Evolutionary conservation across 2,329 filamentous ascomycete genomes (phyloP).

Genomic region (Incumbomyces lentus): DNA sequence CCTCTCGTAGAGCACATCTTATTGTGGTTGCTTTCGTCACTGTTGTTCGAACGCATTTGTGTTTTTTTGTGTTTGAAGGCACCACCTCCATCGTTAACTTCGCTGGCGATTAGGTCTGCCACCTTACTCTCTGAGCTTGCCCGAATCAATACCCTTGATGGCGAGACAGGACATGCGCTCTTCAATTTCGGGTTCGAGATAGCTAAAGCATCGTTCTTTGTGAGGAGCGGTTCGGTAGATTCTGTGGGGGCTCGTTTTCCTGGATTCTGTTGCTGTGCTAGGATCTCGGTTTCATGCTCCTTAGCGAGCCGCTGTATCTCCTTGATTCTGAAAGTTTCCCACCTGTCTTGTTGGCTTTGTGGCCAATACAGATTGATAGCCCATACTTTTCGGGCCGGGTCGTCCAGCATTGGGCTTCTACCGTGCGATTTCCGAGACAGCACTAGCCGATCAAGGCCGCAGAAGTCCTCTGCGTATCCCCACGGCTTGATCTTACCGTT

Average conservation of each 20-base stretch:
- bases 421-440: constrained; percentile 14
- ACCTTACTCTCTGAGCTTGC: not conserved
- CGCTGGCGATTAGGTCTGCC: not conserved
- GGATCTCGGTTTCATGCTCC: constrained; percentile 9
- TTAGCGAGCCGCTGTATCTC: constrained; percentile 8
- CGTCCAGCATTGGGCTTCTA: constrained; percentile 20
- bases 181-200: not conserved
- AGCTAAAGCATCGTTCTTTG: not conserved
- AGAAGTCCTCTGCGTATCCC: constrained; percentile 21
- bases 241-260: constrained; percentile 10
- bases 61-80: not conserved
- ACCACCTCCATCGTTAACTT: constrained; percentile 1
- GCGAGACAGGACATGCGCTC: not conserved
- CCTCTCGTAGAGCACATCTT: not conserved
- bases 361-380: constrained; percentile 20
- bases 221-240: constrained; percentile 9
- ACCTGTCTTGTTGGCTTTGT: constrained; percentile 19
- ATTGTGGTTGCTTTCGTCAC: not conserved
- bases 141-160: not conserved
- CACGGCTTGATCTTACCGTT: constrained; percentile 14
- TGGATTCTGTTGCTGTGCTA: constrained; percentile 7
- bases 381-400: constrained; percentile 20
- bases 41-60: constrained; percentile 1
- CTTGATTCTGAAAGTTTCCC: constrained; percentile 9
- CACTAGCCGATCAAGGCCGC: constrained; percentile 19